Evolutionary conservation across 2,329 filamentous ascomycete genomes (phyloP).

Genomic region (Botrytis byssoidea): DNA sequence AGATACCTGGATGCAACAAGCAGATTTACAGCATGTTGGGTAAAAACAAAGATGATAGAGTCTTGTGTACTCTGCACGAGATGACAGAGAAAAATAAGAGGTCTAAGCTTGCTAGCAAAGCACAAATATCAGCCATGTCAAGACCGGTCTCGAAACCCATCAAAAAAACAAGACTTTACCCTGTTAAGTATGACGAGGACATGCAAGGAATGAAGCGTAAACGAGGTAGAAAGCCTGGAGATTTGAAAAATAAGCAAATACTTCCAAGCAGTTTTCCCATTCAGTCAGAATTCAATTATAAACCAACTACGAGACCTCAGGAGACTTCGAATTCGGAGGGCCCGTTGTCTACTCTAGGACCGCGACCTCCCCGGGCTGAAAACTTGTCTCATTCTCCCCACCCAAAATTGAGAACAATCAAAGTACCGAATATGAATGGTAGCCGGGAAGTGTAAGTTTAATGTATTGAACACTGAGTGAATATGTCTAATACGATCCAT

Average conservation of each 20-base stretch:
- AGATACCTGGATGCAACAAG: conserved; percentile 14
- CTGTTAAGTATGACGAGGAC: conserved; percentile 27
- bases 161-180: conserved; percentile 30
- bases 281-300: background rate
- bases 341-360: background rate
- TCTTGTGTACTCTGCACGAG: conserved; percentile 12
- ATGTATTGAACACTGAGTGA: background rate
- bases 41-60: background rate
- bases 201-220: conserved; percentile 26
- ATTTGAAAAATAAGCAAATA: background rate
- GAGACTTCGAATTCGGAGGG: background rate
- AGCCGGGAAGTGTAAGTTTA: background rate
- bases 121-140: background rate
- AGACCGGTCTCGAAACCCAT: conserved; percentile 16
- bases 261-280: background rate
- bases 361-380: background rate
- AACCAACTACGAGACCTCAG: background rate
- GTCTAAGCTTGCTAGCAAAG: conserved; percentile 9
- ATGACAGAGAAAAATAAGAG: conserved; percentile 7
- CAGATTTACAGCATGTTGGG: conserved; percentile 4
- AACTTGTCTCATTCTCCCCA: background rate
- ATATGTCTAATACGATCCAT: background rate
- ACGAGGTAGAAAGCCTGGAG: conserved; percentile 19
- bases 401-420: background rate
- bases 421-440: background rate